Percentiles rank a stretch among this genome's conserved stretches.
These are phyloP conservation scores for Plenodomus biglobosus DNA, from an alignment of 2,329 filamentous ascomycete genomes.

Conservation along the genomic window DNA sequence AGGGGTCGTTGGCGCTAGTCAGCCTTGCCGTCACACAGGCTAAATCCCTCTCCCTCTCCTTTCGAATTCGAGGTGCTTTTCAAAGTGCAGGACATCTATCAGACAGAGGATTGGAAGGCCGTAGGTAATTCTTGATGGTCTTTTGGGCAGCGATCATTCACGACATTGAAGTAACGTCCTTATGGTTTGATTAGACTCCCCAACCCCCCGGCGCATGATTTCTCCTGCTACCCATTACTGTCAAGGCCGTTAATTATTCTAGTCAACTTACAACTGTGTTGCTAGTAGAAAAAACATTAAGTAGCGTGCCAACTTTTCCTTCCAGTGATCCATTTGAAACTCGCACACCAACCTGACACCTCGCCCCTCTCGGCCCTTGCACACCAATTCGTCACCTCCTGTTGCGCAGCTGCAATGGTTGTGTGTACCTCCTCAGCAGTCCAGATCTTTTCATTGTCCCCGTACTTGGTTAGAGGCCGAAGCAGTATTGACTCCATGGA, in stretches of 20 bases:
- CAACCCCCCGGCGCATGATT: too few relatives aligned
- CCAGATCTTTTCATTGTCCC: constrained; percentile 32
- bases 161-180: too few relatives aligned
- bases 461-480: constrained; percentile 33
- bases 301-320: constrained; percentile 31
- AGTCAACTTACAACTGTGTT: neutral
- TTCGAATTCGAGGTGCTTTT: too few relatives aligned
- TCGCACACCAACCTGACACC: constrained; percentile 39
- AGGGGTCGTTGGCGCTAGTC: neutral
- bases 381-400: constrained; percentile 33
- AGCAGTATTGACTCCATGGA: constrained; percentile 33
- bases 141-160: too few relatives aligned
- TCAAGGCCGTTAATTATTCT: too few relatives aligned
- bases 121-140: too few relatives aligned
- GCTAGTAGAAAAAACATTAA: neutral
- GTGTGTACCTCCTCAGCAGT: constrained; percentile 29
- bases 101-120: too few relatives aligned
- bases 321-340: constrained; percentile 42
- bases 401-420: constrained; percentile 24
- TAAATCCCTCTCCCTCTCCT: neutral
- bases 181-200: too few relatives aligned
- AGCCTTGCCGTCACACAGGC: neutral
- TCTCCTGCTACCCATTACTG: too few relatives aligned
- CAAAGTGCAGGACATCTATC: too few relatives aligned
- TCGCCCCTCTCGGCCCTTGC: constrained; percentile 24